Conservation (phyloP, 2,329 filamentous ascomycete genomes). For the Colletotrichum nymphaeae region DNA sequence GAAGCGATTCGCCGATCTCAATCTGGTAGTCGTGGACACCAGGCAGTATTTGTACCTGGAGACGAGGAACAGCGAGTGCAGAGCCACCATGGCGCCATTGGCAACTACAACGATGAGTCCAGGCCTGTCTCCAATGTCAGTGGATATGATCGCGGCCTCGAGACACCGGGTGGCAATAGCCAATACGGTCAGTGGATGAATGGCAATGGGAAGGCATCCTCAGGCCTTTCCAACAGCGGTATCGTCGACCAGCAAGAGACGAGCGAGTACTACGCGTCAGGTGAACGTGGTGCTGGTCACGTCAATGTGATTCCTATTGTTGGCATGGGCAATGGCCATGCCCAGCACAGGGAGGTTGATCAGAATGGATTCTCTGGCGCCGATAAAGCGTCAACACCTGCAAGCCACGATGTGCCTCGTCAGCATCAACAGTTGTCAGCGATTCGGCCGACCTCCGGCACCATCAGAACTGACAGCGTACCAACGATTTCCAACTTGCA, state of each 20-base stretch:
- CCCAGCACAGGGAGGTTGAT: neutral
- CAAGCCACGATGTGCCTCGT: neutral
- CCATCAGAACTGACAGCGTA: conserved; percentile 54
- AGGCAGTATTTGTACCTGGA: conserved; percentile 3
- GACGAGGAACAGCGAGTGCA: conserved; percentile 16
- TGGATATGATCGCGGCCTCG: neutral
- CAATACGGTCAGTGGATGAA: conserved; percentile 36
- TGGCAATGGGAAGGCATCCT: neutral
- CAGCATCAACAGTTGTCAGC: conserved; percentile 21
- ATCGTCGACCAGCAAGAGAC: neutral
- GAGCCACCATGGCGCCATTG: conserved; percentile 2
- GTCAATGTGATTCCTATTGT: neutral
- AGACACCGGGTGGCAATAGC: conserved; percentile 31
- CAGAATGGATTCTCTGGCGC: neutral
- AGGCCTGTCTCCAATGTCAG: neutral
- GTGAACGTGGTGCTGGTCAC: neutral
- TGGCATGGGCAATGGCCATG: neutral
- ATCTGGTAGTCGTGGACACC: conserved; percentile 2
- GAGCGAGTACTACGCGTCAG: neutral
- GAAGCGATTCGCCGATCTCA: conserved; percentile 49
- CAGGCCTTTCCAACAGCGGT: neutral
- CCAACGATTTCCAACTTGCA: conserved; percentile 74
- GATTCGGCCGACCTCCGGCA: conserved; percentile 41
- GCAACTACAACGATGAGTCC: neutral
- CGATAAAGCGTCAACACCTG: neutral